Conservation (phyloP, 1,284 basidiomycete genomes). For the Porogramme epimiltina region DNA sequence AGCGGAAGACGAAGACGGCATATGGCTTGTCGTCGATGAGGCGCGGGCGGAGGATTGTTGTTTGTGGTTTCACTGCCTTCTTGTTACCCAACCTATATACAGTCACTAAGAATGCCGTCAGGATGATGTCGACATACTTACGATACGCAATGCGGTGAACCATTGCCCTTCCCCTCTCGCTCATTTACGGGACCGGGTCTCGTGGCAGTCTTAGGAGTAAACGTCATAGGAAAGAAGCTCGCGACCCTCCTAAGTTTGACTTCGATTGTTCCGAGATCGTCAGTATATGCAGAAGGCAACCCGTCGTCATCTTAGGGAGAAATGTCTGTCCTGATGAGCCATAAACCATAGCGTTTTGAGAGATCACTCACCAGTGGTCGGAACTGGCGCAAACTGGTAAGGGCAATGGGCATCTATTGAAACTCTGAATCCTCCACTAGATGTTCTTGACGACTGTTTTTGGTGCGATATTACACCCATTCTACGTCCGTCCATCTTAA, state of each 20-base stretch:
- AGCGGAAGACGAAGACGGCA: constrained; percentile 18
- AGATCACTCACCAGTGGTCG: constrained; percentile 1
- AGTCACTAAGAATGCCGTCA: neutral
- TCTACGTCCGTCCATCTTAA: constrained; percentile 13
- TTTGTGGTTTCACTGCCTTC: constrained; percentile 3
- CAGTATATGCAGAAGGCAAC: constrained; percentile 16
- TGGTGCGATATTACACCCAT: constrained; percentile 16
- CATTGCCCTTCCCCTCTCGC: constrained; percentile 4
- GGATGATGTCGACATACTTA: neutral
- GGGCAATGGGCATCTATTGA: constrained; percentile 10
- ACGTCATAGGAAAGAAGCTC: constrained; percentile 5
- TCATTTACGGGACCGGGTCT: constrained; percentile 5
- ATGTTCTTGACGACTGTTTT: constrained; percentile 11
- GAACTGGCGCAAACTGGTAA: constrained; percentile 8
- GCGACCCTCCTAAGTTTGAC: constrained; percentile 13
- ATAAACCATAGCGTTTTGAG: neutral
- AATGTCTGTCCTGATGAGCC: neutral
- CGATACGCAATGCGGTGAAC: constrained; percentile 10
- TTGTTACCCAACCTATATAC: constrained; percentile 4
- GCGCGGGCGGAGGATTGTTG: constrained; percentile 11
- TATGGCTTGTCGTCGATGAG: constrained; percentile 20
- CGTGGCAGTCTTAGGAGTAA: neutral
- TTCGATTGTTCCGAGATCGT: constrained; percentile 19
- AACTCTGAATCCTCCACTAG: constrained; percentile 6
- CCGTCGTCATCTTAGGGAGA: constrained; percentile 7